Evolutionary conservation across 108 stramenopile genomes (phyloP), one percentile per base, ranked within the genome.

Genomic region (Craspedostauros australis): DNA sequence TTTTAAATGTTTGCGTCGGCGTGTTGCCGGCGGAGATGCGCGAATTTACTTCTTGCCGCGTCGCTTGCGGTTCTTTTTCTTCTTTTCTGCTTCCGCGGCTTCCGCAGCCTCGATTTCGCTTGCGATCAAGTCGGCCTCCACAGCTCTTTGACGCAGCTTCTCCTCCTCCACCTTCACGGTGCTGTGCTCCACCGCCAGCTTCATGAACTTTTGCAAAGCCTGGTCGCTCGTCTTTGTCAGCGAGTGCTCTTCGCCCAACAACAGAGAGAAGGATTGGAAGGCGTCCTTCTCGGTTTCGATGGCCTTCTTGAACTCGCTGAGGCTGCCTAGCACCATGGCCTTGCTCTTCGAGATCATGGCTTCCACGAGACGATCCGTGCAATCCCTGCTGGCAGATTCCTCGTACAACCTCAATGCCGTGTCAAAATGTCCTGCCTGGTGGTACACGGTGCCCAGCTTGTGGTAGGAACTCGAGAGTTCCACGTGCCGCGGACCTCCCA

Each of bases 361-460:
- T 41, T 82, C 80, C 19, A 80, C 47, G 44, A 91, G 54, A 24
- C 86, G 76, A 61, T 91, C 90, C 34, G 66, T 50, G 21, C 51
- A 55, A 33, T 62, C 64, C 18, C 73, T 69, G 5, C 43, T 61
- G 11, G 57, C 26, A 16, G 84, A 76, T 39, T 68, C 68, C 40
- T 84, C 43, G 40, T 69, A 86, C 46, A 75, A 86, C 16, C 55
- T 57, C 22, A 88, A 45, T 1, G 85, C 86, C 6, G 50, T 59
- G 20, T 58, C 37, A 19, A 61, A 41, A 24, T 83, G 69, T 0
- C 51, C 66, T 37, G 46, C 34, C 12, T 84, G 81, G 42, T 74
- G 77, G 61, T 94, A 95, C 3, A 84, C 66, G 16, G 67, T 75
- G 33, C 89, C 93, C 51, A 93, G 53, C 44, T 85, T 81, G 56